Evolutionary conservation across 805 yeast genomes (phyloP), one percentile per base, ranked within the genome.

Genomic region (Aciculoconidium aculeatum): DNA sequence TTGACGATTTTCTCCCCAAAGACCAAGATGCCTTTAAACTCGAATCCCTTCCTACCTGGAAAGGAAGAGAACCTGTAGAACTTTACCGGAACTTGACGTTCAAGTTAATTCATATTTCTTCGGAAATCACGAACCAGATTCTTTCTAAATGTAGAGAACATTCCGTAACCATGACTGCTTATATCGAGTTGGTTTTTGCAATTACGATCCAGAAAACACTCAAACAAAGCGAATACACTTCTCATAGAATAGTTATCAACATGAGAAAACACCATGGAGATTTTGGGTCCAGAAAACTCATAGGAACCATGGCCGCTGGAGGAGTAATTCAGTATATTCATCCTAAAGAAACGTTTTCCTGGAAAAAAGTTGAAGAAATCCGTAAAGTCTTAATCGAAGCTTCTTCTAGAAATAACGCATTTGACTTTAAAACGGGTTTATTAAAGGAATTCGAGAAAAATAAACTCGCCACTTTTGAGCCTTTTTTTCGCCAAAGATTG

Each of bases 111-210:
- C 46, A 50, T 21, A 41, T 61, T 19, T 30, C 48, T 1, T 49
- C 58, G 1, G 36, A 23, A 2, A 43, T 58, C 16, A 35, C 57
- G 11, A 32, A 37, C 9, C 18, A 17, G 8, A 45, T 62, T 3
- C 37, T 58, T 23, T 25, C 33, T n/a, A 40, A 33, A 17, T 61
- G 65, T 38, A 57, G 47, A 33, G 31, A 32, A 20, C 31, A 55
- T 17, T 35, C 38, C 5, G 63, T 58, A 4, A 52, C 62, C 14
- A 30, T 61, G 7, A 61, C 68, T 3, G 29, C 62, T 3, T 60
- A 51, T 32, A 27, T 62, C 11, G 41, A 46, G 28, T 39, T 42
- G n/a, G 35, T 49, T 4, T 46, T 42, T 17, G 52, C 53, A 2
- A 31, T 53, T 15, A 47, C 58, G 2, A 42, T 57, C 17, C 44